Percentiles rank a stretch among this genome's conserved stretches.
phyloP scores from a whole-genome alignment of 768 basidiomycete genomes.

The Lactifluus volemus region DNA sequence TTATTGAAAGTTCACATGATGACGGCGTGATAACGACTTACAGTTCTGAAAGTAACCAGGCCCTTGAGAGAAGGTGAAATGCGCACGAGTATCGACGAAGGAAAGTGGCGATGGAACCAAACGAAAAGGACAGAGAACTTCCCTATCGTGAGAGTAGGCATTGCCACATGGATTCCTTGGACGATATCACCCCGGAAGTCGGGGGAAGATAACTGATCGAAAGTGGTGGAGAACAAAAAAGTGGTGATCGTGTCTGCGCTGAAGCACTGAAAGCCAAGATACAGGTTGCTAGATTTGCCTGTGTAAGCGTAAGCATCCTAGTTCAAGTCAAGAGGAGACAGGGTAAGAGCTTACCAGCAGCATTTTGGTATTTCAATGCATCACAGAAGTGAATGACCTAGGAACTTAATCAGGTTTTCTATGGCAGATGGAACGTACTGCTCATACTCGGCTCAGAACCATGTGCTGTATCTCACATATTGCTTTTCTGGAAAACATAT shows the following conservation, averaged over 20 bases:
- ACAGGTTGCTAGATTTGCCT: conserved; percentile 28
- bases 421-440: background rate
- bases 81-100: background rate
- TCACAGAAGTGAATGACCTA: conserved; percentile 29
- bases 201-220: conserved; percentile 27
- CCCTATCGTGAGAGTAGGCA: conserved; percentile 21
- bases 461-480: conserved; percentile 30
- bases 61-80: background rate
- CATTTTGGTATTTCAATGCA: conserved; percentile 3
- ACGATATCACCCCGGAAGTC: conserved; percentile 32
- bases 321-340: too few species aligned
- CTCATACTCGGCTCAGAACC: conserved; percentile 27
- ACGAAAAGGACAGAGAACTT: conserved; percentile 2
- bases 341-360: background rate
- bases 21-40: background rate
- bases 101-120: background rate
- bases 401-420: background rate
- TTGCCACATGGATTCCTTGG: conserved; percentile 25
- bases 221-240: conserved; percentile 32
- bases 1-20: background rate
- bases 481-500: conserved; percentile 33
- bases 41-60: background rate
- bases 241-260: conserved; percentile 37
- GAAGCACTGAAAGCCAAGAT: conserved; percentile 34
- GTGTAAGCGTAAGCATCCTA: background rate